Percentiles rank a stretch among this genome's conserved stretches.
Evolutionary conservation across 108 stramenopile species (phyloP).

Genomic region (Skeletonema grethae): DNA sequence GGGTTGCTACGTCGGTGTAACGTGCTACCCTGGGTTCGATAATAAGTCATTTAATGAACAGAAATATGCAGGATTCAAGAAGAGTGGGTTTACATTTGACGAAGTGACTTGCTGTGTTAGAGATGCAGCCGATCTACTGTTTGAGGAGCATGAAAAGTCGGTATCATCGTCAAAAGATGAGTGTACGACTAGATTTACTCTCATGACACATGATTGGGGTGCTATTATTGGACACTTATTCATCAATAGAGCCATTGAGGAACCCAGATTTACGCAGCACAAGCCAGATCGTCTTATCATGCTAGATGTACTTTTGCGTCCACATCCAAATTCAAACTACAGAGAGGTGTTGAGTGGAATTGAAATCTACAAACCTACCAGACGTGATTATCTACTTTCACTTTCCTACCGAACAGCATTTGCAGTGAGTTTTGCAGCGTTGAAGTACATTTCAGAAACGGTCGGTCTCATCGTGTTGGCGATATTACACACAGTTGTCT

Average conservation of each 20-base stretch:
- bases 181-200: slow-evolving; percentile 28
- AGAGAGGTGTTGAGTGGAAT: slow-evolving; percentile 6
- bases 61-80: slow-evolving; percentile 20
- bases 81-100: slow-evolving; percentile 43
- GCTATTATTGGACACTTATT: slow-evolving; percentile 44
- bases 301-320: slow-evolving; percentile 47
- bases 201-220: slow-evolving; percentile 63
- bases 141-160: slow-evolving; percentile 16
- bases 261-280: slow-evolving; percentile 9
- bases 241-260: slow-evolving; percentile 47
- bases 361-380: slow-evolving; percentile 5
- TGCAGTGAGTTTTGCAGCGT: slow-evolving; percentile 26
- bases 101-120: slow-evolving; percentile 37
- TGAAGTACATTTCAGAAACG: slow-evolving; percentile 27
- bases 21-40: slow-evolving; percentile 53
- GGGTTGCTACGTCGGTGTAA: slow-evolving; percentile 49
- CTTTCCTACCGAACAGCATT: slow-evolving; percentile 30
- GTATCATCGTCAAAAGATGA: slow-evolving; percentile 3
- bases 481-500: slow-evolving; percentile 12
- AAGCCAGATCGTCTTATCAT: slow-evolving; percentile 44
- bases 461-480: slow-evolving; percentile 20
- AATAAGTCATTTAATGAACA: slow-evolving; percentile 12
- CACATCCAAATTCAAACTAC: slow-evolving; percentile 35
- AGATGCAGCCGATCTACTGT: slow-evolving; percentile 35
- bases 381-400: slow-evolving; percentile 11